Evolutionary conservation across 1,284 basidiomycete species (phyloP).

Genomic region (Anthracocystis setariae): DNA sequence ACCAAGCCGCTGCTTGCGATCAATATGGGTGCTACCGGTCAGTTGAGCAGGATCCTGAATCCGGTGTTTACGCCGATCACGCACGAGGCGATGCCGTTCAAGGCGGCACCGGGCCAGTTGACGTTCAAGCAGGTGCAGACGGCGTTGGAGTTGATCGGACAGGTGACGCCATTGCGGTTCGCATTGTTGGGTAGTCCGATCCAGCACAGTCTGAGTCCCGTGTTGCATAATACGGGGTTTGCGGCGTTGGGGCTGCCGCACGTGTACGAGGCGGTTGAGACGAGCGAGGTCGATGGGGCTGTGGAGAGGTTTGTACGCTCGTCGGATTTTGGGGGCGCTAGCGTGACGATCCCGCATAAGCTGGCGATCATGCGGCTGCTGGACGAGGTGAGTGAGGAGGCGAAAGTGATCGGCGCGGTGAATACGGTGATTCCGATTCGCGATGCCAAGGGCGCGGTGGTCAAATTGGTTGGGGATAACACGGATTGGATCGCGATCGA

Average conservation of each 20-base stretch:
- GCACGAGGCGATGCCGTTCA: constrained; percentile 80
- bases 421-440: constrained; percentile 63
- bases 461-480: constrained; percentile 60
- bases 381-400: constrained; percentile 60
- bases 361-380: constrained; percentile 58
- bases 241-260: constrained; percentile 80
- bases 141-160: constrained; percentile 82
- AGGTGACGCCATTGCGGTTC: constrained; percentile 78
- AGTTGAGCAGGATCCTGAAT: constrained; percentile 84
- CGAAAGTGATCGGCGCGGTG: constrained; percentile 63
- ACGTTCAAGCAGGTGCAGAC: constrained; percentile 85
- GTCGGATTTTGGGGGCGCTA: constrained; percentile 89
- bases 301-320: constrained; percentile 76
- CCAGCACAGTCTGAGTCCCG: constrained; percentile 87
- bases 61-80: constrained; percentile 87
- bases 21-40: constrained; percentile 90
- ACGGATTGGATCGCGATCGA: constrained; percentile 67
- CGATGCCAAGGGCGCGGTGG: constrained; percentile 15
- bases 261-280: constrained; percentile 75
- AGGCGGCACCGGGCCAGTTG: constrained; percentile 90
- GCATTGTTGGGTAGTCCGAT: constrained; percentile 92
- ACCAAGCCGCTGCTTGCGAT: constrained; percentile 82
- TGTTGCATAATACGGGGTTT: constrained; percentile 91
- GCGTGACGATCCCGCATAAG: constrained; percentile 76
- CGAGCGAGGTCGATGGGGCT: constrained; percentile 75